Evolutionary conservation across 192 early-diverging fungal genomes (phyloP).

Genomic region (Umbelopsis ramanniana): DNA sequence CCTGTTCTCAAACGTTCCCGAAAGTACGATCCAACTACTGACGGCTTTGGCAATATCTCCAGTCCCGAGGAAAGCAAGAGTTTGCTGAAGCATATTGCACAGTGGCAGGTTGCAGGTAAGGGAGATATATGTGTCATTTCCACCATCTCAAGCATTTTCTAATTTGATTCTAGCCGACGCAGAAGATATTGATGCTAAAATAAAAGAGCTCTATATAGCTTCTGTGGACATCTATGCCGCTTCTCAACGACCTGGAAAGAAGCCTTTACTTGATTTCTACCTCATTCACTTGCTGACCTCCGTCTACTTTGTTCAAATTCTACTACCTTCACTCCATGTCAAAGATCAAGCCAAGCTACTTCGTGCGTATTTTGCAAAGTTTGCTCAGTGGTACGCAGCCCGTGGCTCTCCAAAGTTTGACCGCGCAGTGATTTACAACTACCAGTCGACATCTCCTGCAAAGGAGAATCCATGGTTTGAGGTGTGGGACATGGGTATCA

Average conservation of each 20-base stretch:
- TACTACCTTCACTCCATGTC: neutral
- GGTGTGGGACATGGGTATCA: neutral
- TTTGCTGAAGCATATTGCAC: neutral
- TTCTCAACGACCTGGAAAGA: neutral
- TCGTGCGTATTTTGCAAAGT: neutral
- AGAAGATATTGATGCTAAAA: neutral
- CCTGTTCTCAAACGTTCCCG: neutral
- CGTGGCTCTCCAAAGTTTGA: constrained; percentile 4
- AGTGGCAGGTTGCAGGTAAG: constrained; percentile 16
- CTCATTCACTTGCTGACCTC: constrained; percentile 6
- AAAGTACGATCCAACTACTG: neutral
- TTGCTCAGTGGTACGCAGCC: neutral
- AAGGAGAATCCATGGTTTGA: constrained; percentile 1
- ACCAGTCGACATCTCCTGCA: neutral
- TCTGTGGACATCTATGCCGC: neutral
- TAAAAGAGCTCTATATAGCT: neutral
- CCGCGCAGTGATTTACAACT: neutral
- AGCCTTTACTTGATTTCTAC: neutral
- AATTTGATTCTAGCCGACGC: constrained; percentile 7
- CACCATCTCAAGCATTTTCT: too few relatives aligned
- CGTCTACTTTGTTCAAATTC: neutral
- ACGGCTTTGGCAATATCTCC: neutral
- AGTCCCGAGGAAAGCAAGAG: neutral
- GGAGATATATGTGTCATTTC: too few relatives aligned
- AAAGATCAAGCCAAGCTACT: neutral